Base-by-base conservation (phyloP, 2,329 filamentous ascomycete genomes). In the Diplodia intermedia region DNA sequence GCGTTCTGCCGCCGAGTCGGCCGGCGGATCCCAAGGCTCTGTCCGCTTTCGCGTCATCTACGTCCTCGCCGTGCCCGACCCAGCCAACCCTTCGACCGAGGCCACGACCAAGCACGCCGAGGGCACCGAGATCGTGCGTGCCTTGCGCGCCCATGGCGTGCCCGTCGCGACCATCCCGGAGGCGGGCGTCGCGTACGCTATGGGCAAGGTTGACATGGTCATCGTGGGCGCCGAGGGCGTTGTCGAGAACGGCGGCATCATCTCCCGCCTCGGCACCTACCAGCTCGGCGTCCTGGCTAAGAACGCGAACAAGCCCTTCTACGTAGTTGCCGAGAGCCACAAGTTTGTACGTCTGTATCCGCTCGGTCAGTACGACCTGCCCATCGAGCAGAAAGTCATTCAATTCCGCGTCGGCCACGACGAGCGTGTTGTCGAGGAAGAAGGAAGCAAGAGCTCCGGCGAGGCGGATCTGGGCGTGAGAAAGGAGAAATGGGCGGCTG, bases 271-370 rank as follows among this genome's bases (percentile, higher is more conserved):
- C 81, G 94, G 94, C 31, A 90, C 88, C 4, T 94, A 92, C 73
- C 93, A 97, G 82, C 90, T 98, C 73, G 94, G 92, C 1, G 83
- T 93, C 72, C 82, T 97, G 65, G 93, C 94, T 5, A 89, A 90
- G 74, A 86, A 86, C 15, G 86, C 86, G 70, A 88, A 89, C 49
- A 89, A 92, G 70, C 91, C 91, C 0, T 92, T 98, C 73, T 97
- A 96, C 75, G 93, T 97, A 20, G 93, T 95, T 5, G 91, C 91
- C 1, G 95, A 99, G 82, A 96, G 92, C 74, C 95, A 99, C 84
- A 99, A 99, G 82, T 97, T 99, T 76, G 93, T 96, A 55, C 87
- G 93, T 74, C 86, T 95, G 67, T 95, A 94, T 74, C 92, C 94
- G 1, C 82, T 95, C 26, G 89, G 90, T 70, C 93, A 97, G 79